Evolutionary conservation across 352 stramenopile genomes (phyloP).

Genomic region (Hyaloperonospora arabidopsidis): DNA sequence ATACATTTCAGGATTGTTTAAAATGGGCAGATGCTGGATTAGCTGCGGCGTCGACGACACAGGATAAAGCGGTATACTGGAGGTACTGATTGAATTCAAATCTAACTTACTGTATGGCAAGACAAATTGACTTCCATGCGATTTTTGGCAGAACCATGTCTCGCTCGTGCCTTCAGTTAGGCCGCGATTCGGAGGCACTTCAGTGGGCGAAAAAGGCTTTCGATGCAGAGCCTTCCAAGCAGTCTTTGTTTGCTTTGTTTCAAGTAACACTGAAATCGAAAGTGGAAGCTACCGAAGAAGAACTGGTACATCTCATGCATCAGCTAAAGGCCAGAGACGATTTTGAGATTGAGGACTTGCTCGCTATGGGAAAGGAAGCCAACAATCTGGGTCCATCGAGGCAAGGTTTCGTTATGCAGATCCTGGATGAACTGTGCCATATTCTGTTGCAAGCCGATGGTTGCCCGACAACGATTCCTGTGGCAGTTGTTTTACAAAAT

Average conservation of each 20-base stretch:
- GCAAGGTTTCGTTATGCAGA: constrained; percentile 33
- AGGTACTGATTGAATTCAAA: constrained; percentile 22
- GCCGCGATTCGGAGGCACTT: constrained; percentile 21
- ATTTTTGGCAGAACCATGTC: constrained; percentile 26
- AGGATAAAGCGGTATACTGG: constrained; percentile 45
- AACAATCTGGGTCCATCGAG: constrained; percentile 21
- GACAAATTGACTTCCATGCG: constrained; percentile 1
- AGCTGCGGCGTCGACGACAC: constrained; percentile 11
- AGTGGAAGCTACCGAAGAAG: constrained; percentile 7
- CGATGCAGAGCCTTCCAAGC: constrained; percentile 42
- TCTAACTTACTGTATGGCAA: neutral
- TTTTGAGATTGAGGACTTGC: constrained; percentile 55
- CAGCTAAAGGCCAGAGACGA: constrained; percentile 44
- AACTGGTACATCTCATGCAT: constrained; percentile 22
- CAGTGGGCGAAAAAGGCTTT: constrained; percentile 45
- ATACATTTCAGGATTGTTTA: constrained; percentile 34
- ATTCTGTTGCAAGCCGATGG: constrained; percentile 10
- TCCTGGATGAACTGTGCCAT: constrained; percentile 51
- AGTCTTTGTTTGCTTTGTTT: constrained; percentile 53
- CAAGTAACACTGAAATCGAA: constrained; percentile 30
- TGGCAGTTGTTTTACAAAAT: constrained; percentile 51
- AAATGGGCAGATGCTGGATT: constrained; percentile 38
- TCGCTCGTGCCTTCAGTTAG: constrained; percentile 34
- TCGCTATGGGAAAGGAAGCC: constrained; percentile 43
- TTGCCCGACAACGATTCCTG: constrained; percentile 17